phyloP scores from a whole-genome alignment of 805 yeast genomes.

The Kodamaea laetipori region DNA sequence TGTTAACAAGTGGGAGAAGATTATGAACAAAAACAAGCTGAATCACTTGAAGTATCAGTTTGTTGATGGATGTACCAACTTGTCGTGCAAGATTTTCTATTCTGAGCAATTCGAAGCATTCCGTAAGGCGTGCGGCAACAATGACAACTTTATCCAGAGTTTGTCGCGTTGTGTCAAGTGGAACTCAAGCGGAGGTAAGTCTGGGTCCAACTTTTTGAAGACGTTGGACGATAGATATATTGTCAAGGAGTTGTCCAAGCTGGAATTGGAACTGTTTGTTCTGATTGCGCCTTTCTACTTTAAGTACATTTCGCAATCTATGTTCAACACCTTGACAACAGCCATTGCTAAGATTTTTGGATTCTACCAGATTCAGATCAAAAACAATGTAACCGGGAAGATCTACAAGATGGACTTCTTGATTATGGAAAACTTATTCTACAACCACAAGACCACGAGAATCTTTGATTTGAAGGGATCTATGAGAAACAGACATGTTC shows the following conservation, averaged over 20 bases:
- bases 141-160: constrained; percentile 79
- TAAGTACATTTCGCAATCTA: constrained; percentile 92
- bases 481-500: constrained; percentile 95
- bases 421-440: constrained; percentile 94
- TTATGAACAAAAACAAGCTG: constrained; percentile 79
- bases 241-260: constrained; percentile 82
- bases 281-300: constrained; percentile 96
- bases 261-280: constrained; percentile 90
- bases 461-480: constrained; percentile 97
- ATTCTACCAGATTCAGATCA: constrained; percentile 88
- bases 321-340: constrained; percentile 93
- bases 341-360: constrained; percentile 95
- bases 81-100: constrained; percentile 92
- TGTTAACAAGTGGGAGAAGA: constrained; percentile 53
- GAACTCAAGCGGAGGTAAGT: constrained; percentile 96
- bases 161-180: constrained; percentile 91
- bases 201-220: constrained; percentile 91
- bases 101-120: constrained; percentile 97
- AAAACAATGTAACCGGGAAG: constrained; percentile 73
- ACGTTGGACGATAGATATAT: constrained; percentile 89
- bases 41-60: constrained; percentile 92
- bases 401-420: constrained; percentile 84
- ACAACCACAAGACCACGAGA: constrained; percentile 75
- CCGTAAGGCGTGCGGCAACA: constrained; percentile 77
- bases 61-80: constrained; percentile 73